Conservation (phyloP, 2,329 filamentous ascomycete species). For the Orbilia javanica region DNA sequence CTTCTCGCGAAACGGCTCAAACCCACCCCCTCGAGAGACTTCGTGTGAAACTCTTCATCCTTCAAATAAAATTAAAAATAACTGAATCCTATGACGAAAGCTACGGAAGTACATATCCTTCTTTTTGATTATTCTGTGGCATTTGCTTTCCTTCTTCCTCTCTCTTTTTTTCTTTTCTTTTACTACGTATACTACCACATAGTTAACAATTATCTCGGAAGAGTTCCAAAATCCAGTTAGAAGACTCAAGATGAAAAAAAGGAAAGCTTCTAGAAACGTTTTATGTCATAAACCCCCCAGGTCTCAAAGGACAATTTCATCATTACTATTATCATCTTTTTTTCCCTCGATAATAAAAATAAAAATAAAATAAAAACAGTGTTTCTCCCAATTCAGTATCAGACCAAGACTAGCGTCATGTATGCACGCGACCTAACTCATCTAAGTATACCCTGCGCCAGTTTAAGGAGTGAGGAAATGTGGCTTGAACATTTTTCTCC, state of each 20-base stretch:
- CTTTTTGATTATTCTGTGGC: not conserved
- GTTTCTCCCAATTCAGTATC: conserved; percentile 1
- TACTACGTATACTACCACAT: not conserved
- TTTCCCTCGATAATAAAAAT: not conserved
- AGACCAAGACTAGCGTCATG: not conserved
- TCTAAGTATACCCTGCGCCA: not conserved
- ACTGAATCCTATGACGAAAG: not conserved
- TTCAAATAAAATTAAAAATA: not conserved
- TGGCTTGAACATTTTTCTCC: not conserved
- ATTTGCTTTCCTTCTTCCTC: not conserved
- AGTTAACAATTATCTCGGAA: too few species aligned
- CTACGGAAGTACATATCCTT: not conserved
- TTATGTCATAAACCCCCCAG: not conserved
- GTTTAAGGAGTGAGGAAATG: not conserved
- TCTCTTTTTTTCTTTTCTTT: not conserved
- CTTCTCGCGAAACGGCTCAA: not conserved
- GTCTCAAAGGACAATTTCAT: not conserved
- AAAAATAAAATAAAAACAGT: not conserved
- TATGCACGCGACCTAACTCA: not conserved
- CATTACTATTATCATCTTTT: not conserved
- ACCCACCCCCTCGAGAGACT: not conserved
- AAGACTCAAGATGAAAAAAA: not conserved
- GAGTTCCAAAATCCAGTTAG: too few species aligned
- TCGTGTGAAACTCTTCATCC: not conserved
- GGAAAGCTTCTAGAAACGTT: conserved; percentile 1